These are phyloP conservation scores for Nannochloropsis salina DNA, from an alignment of 108 stramenopile genomes.

Conservation along the genomic window DNA sequence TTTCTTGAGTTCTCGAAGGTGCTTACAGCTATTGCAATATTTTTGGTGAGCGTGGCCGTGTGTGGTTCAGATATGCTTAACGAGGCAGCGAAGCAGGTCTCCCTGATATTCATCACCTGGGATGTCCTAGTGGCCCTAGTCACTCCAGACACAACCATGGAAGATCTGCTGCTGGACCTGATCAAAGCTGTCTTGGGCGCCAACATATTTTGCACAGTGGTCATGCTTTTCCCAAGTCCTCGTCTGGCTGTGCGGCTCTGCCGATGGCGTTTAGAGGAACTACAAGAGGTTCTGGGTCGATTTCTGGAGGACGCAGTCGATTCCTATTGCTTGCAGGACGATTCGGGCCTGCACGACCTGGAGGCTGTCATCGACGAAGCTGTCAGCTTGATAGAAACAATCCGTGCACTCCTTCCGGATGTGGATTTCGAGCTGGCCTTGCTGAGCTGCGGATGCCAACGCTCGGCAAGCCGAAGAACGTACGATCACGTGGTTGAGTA, in stretches of 20 bases:
- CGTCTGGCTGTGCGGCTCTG: neutral
- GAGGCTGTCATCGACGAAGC: neutral
- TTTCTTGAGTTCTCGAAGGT: neutral
- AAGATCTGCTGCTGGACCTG: neutral
- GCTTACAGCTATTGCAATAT: neutral
- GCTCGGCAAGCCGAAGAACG: neutral
- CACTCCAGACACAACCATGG: neutral
- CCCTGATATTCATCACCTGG: neutral
- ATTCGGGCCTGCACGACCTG: constrained; percentile 13
- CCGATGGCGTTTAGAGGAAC: constrained; percentile 7
- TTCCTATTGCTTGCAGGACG: constrained; percentile 14
- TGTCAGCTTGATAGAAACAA: neutral
- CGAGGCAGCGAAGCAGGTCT: neutral
- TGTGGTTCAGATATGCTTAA: neutral
- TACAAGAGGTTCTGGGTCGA: neutral
- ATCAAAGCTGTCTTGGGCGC: neutral
- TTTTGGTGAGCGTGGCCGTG: neutral
- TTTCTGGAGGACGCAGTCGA: constrained; percentile 8
- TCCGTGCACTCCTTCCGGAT: neutral
- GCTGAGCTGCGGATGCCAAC: neutral
- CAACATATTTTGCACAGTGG: neutral
- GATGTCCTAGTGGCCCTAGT: neutral
- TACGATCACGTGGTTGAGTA: neutral
- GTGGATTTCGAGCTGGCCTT: neutral
- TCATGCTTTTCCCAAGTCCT: neutral